A percentile compares a stretch with the other conserved stretches of the same genome.
Evolutionary conservation across 129 eudicot genomes (phyloP).

Genomic region (Saussurea involucrata): DNA sequence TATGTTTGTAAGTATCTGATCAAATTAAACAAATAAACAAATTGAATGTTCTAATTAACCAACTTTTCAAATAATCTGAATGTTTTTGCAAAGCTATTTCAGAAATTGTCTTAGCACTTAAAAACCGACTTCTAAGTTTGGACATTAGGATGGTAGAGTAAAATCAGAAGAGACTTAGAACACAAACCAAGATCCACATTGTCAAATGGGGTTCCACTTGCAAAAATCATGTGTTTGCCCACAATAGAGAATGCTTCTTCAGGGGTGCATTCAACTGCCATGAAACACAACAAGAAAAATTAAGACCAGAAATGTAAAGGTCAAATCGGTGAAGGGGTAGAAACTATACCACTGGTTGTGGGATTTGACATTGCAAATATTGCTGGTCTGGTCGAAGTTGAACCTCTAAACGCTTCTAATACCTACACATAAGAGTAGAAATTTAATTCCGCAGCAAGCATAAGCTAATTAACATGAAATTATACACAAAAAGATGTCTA

Average conservation of each 20-base stretch:
- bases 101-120: not conserved
- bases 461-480: not conserved
- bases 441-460: not conserved
- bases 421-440: conserved; percentile 38
- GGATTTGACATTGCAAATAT: conserved; percentile 95
- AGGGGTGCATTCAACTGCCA: conserved; percentile 89
- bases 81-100: not conserved
- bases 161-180: conserved; percentile 2
- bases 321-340: conserved; percentile 2
- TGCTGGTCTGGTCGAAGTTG: conserved; percentile 92
- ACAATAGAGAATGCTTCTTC: conserved; percentile 84
- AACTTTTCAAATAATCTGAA: not conserved
- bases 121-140: not conserved
- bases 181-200: conserved; percentile 85
- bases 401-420: conserved; percentile 69
- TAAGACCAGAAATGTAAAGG: not conserved
- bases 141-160: conserved; percentile 6
- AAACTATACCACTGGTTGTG: conserved; percentile 65
- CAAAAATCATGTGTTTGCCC: conserved; percentile 77
- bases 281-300: not conserved
- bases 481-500: not conserved
- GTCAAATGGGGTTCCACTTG: conserved; percentile 87
- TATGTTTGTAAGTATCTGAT: not conserved
- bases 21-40: not conserved
- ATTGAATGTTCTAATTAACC: not conserved